These are phyloP conservation scores for Verbascum thapsus DNA, from an alignment of 257 asterid species.

Conservation along the genomic window DNA sequence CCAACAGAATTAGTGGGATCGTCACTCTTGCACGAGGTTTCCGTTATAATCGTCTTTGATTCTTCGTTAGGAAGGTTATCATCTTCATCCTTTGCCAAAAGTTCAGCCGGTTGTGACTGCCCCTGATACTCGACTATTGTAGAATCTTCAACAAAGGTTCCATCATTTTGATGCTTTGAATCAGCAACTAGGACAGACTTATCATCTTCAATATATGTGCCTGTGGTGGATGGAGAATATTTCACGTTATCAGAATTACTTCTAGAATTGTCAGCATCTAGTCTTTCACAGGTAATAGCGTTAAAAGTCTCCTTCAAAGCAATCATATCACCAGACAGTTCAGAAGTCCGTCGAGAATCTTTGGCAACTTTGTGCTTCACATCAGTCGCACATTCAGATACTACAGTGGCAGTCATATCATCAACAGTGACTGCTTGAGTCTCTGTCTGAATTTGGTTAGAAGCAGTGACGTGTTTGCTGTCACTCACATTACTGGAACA, in stretches of 20 bases:
- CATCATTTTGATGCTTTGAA: slow-evolving; percentile 34
- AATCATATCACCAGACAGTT: slow-evolving; percentile 39
- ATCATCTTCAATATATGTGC: slow-evolving; percentile 35
- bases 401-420: slow-evolving; percentile 22
- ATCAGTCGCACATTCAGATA: slow-evolving; percentile 28
- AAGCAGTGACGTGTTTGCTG: slow-evolving; percentile 9
- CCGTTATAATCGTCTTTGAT: slow-evolving; percentile 25
- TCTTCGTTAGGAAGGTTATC: slow-evolving; percentile 25
- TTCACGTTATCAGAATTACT: slow-evolving; percentile 29
- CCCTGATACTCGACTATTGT: slow-evolving; percentile 26
- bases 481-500: slow-evolving; percentile 33
- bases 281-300: slow-evolving; percentile 23
- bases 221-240: slow-evolving; percentile 33
- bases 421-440: slow-evolving; percentile 18
- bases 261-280: slow-evolving; percentile 34
- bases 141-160: slow-evolving; percentile 32
- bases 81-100: slow-evolving; percentile 36
- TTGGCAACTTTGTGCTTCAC: slow-evolving; percentile 20
- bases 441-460: slow-evolving; percentile 16
- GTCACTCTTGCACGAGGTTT: slow-evolving; percentile 42
- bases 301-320: slow-evolving; percentile 22
- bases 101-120: slow-evolving; percentile 18
- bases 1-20: slow-evolving; percentile 34
- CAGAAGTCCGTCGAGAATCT: slow-evolving; percentile 32
- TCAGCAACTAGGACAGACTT: slow-evolving; percentile 32